Base-by-base conservation (phyloP, 768 basidiomycete species). In the Amylocystis lapponica region DNA sequence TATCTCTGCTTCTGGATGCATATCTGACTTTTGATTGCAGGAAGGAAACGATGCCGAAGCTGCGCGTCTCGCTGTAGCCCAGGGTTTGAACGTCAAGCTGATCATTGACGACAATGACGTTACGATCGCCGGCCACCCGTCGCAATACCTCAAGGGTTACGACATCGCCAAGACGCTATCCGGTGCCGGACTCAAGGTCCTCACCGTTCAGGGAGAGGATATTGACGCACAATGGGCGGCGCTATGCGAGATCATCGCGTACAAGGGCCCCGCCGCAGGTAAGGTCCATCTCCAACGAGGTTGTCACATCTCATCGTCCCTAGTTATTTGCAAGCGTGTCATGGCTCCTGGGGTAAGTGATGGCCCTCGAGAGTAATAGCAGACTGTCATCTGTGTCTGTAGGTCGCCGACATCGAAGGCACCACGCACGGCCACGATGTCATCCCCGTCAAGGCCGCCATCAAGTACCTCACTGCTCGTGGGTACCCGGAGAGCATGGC, bases 31-130 rank as follows among this genome's bases (percentile, higher is more conserved):
- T n/a, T n/a, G 8, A 14, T n/a, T 9, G 19, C 35, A 51, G 61
- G 90, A 92, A 60, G 90, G 90, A 13, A 85, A 92, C 58, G 88
- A 92, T 53, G 89, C 90, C 2, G 90, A 93, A 59, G 90, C 90
- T 13, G 90, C 90, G 12, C 74, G 89, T 14, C 72, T 93, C 25
- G 89, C 90, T 14, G 90, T 90, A 31, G 89, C 90, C 2, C 81
- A 91, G 58, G 64, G 70, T 32, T 69, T 93, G 53, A 89, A 91
- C 59, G 76, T 93, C 62, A 93, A 93, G 65, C 69, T 92, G 43
- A 63, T 92, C 60, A 82, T 93, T 50, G 90, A 93, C 53, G 87
- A 91, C 65, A 92, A 93, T 65, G 83, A 93, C 59, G 89, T 92
- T 51, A 92, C 89, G 7, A 93, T 92, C 47, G 81, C 89, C n/a